Evolutionary conservation across 2,329 filamentous ascomycete species (phyloP), one percentile per base, ranked within the genome.

Genomic region (Thielaviopsis cerberus): DNA sequence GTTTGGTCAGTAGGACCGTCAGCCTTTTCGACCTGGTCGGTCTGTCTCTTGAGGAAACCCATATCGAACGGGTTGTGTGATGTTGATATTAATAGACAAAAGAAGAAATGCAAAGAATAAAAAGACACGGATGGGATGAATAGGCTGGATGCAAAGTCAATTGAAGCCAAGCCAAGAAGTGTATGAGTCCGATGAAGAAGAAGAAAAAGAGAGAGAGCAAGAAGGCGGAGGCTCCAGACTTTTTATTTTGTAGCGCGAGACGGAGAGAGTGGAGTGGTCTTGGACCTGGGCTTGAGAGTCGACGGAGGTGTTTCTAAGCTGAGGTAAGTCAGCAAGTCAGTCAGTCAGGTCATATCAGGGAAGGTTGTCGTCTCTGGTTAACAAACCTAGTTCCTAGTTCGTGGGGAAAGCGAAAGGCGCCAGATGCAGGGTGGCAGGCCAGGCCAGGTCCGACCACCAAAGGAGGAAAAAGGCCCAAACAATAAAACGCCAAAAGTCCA

Each of bases 11-110:
- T n/a, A n/a, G n/a, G n/a, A n/a, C n/a, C n/a, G n/a, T n/a, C n/a
- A n/a, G n/a, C n/a, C n/a, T n/a, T n/a, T n/a, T 58, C 27, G 27
- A 20, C 26, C 34, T 26, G 37, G 24, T 60, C 58, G 58, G 58
- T 60, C 54, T 60, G 58, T 60, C 51, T 60, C 55, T 60, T 60
- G 52, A 60, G 58, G 52, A 60, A 60, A 54, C 58, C 58, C 58
- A 60, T 60, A n/a, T 41, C 34, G 30, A 37, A 48, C 34, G 23
- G 27, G 34, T 23, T 30, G 34, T 23, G 37, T 56, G 30, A 41
- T 17, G 10, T n/a, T n/a, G 25, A 23, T 20, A 17, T 37, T 22
- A 24, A 51, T 41, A 24, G 22, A 22, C n/a, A 41, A 37, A 24
- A 8, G 22, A 1, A 37, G 37, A 27, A 51, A 50, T 20, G 13